A percentile compares a stretch with the other conserved stretches of the same genome.
phyloP scores from a whole-genome alignment of 805 yeast genomes.

The Isabelozyma pseudorhagii region DNA sequence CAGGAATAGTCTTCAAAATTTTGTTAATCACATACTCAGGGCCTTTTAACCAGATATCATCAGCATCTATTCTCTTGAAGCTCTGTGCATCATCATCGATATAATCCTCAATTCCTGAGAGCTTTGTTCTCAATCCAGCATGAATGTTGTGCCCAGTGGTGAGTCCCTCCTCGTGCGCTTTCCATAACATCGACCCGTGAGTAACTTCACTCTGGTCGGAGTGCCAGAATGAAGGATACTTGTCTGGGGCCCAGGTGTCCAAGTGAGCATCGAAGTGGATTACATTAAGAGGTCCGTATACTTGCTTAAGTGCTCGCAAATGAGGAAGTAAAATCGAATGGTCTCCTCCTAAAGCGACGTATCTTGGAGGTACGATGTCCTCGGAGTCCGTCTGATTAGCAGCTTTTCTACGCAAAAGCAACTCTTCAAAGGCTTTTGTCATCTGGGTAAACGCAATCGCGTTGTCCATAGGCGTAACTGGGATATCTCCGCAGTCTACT shows the following conservation, averaged over 20 bases:
- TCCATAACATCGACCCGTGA: constrained; percentile 87
- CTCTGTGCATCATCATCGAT: constrained; percentile 66
- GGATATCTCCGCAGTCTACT: constrained; percentile 57
- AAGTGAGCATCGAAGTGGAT: constrained; percentile 85
- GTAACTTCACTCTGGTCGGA: constrained; percentile 60
- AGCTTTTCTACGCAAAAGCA: constrained; percentile 41
- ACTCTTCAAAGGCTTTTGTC: constrained; percentile 53
- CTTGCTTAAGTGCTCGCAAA: constrained; percentile 56
- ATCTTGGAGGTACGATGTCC: constrained; percentile 48
- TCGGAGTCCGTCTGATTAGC: constrained; percentile 7
- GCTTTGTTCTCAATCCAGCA: constrained; percentile 73
- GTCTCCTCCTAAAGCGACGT: constrained; percentile 79
- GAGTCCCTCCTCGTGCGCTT: constrained; percentile 69
- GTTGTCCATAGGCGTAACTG: constrained; percentile 60
- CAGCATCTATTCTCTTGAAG: constrained; percentile 67
- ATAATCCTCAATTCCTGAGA: constrained; percentile 62
- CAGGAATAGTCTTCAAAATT: constrained; percentile 54
- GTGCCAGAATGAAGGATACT: constrained; percentile 63
- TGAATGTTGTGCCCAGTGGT: constrained; percentile 60
- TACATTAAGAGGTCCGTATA: constrained; percentile 67
- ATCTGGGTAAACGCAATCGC: constrained; percentile 50
- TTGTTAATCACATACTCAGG: constrained; percentile 53
- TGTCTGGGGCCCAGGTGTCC: constrained; percentile 76
- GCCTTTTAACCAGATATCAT: constrained; percentile 70
- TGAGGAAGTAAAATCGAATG: constrained; percentile 76